These are phyloP conservation scores for Alternaria rosae DNA, from an alignment of 2,329 filamentous ascomycete genomes.

Conservation along the genomic window DNA sequence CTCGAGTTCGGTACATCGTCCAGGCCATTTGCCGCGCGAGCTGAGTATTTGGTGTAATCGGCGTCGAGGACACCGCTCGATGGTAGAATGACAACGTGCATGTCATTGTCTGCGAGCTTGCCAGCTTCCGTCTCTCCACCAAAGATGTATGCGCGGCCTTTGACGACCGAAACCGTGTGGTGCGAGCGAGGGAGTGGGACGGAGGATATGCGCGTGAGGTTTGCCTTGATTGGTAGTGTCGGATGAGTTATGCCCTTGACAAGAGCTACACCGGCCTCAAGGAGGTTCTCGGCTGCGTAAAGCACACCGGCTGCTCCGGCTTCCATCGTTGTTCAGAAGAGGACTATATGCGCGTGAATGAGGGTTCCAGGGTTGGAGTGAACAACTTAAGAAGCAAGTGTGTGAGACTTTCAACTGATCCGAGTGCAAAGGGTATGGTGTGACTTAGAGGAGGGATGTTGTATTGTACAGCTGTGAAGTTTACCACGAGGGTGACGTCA, in stretches of 20 bases:
- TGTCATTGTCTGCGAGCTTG: constrained; percentile 57
- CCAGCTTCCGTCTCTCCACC: constrained; percentile 55
- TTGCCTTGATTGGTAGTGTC: constrained; percentile 61
- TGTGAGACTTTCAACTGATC: not conserved
- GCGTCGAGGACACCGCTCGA: constrained; percentile 53
- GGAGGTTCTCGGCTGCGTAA: constrained; percentile 47
- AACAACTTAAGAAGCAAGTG: not conserved
- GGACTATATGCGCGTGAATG: not conserved
- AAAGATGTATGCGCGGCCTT: constrained; percentile 64
- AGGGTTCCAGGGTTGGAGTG: not conserved
- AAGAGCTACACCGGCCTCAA: constrained; percentile 54
- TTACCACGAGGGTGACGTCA: constrained; percentile 15
- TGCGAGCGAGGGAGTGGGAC: constrained; percentile 56
- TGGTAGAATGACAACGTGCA: constrained; percentile 62
- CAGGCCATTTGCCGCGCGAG: constrained; percentile 37
- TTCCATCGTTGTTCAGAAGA: constrained; percentile 53
- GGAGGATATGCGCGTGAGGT: constrained; percentile 57
- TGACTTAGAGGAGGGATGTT: constrained; percentile 11
- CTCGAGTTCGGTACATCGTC: constrained; percentile 49
- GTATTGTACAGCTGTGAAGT: constrained; percentile 13
- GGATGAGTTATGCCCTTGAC: constrained; percentile 58
- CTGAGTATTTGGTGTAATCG: constrained; percentile 50
- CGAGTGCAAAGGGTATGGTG: not conserved
- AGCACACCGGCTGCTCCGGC: constrained; percentile 47
- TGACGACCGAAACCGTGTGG: constrained; percentile 62